These are phyloP conservation scores for Bryoglossum gracile DNA, from an alignment of 495 filamentous ascomycete genomes.

Conservation along the genomic window DNA sequence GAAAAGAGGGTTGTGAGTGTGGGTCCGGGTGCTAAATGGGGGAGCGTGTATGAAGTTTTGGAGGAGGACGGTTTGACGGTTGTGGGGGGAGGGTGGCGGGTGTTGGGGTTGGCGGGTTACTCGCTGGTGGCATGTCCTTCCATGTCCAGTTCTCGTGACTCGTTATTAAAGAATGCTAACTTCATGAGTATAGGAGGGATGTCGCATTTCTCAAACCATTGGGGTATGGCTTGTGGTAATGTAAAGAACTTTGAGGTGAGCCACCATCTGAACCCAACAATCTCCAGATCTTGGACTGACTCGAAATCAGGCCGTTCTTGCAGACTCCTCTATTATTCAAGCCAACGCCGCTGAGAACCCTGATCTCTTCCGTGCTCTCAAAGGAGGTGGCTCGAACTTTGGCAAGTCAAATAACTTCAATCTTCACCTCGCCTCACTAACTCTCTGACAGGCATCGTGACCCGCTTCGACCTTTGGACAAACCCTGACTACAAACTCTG, in stretches of 20 bases:
- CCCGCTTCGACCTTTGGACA: slow-evolving; percentile 38
- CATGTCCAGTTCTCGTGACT: no score
- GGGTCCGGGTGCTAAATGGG: slow-evolving; percentile 38
- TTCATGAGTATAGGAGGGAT: slow-evolving; percentile 27
- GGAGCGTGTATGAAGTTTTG: slow-evolving; percentile 38
- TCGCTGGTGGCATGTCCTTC: slow-evolving; percentile 35
- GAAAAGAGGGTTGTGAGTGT: slow-evolving; percentile 28
- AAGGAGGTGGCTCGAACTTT: slow-evolving; percentile 48
- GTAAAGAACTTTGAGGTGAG: slow-evolving; percentile 38
- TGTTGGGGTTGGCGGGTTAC: slow-evolving; percentile 50
- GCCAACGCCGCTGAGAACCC: slow-evolving; percentile 31
- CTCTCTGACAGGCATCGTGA: slow-evolving; percentile 40
- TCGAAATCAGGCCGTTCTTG: slow-evolving; percentile 32
- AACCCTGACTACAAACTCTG: slow-evolving; percentile 23
- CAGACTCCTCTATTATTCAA: slow-evolving; percentile 37
- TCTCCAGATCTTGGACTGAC: slow-evolving; percentile 26
- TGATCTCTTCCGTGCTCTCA: slow-evolving; percentile 47
- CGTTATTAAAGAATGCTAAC: neutral
- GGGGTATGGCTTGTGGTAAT: slow-evolving; percentile 41
- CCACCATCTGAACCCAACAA: slow-evolving; percentile 39
- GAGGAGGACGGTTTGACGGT: slow-evolving; percentile 33
- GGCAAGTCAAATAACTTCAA: slow-evolving; percentile 33
- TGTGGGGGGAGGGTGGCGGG: slow-evolving; percentile 40
- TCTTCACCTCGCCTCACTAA: no score
- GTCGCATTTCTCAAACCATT: slow-evolving; percentile 33